These are phyloP conservation scores for Rhynchospora breviuscula DNA, from an alignment of 176 grass and related monocot species.

Conservation along the genomic window DNA sequence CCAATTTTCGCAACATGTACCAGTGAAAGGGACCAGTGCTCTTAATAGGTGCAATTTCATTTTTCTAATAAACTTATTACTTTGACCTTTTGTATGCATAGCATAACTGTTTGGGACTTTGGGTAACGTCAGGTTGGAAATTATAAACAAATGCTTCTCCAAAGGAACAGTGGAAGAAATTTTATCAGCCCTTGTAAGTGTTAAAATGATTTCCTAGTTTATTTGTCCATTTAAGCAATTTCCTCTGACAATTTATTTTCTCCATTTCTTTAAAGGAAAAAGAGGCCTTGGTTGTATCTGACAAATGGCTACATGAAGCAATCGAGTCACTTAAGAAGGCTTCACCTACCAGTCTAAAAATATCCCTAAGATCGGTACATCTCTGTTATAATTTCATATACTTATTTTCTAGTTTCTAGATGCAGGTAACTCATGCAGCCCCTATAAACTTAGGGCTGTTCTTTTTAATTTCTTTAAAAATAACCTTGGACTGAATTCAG, in stretches of 20 bases:
- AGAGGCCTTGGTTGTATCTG: constrained; percentile 39
- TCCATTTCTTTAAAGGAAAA: constrained; percentile 49
- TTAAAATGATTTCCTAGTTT: constrained; percentile 6
- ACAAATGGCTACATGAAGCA: constrained; percentile 51
- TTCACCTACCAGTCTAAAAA: constrained; percentile 86
- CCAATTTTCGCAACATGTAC: constrained; percentile 55
- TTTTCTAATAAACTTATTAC: not conserved
- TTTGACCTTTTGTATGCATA: constrained; percentile 12
- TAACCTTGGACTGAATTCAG: not conserved
- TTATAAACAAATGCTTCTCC: constrained; percentile 91
- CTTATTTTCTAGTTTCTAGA: not conserved
- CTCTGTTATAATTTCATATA: constrained; percentile 9
- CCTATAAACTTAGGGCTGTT: not conserved
- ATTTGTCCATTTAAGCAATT: constrained; percentile 4
- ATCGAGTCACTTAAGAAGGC: constrained; percentile 71
- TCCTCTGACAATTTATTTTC: constrained; percentile 24
- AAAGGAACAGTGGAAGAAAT: constrained; percentile 91
- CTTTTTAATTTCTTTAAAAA: not conserved
- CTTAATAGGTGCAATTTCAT: constrained; percentile 45
- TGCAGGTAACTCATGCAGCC: not conserved
- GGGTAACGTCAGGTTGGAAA: constrained; percentile 46
- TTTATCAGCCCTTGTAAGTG: constrained; percentile 82
- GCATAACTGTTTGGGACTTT: not conserved
- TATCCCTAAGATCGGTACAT: constrained; percentile 76
- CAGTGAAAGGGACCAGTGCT: constrained; percentile 64